A percentile compares a stretch with the other conserved stretches of the same genome.
Conservation (phyloP, 352 stramenopile species). For the Peronospora destructor region DNA sequence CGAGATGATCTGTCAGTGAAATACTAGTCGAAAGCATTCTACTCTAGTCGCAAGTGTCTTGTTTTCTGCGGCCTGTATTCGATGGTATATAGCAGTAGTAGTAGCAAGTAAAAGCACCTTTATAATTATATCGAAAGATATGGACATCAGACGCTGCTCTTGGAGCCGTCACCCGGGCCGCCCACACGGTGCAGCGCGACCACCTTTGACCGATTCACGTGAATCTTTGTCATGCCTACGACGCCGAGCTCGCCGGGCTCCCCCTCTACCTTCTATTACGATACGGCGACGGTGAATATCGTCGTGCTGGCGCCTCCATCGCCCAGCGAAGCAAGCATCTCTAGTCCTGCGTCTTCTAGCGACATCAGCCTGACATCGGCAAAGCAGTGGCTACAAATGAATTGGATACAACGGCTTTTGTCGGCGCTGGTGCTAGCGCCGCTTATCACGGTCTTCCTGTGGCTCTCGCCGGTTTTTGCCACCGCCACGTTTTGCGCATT, state of each 20-base stretch:
- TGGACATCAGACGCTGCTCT: too few species aligned
- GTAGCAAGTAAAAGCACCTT: too few species aligned
- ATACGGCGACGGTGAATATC: conserved; percentile 19
- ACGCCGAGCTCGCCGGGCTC: conserved; percentile 26
- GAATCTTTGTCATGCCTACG: conserved; percentile 9
- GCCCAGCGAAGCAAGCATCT: conserved; percentile 10
- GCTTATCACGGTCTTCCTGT: conserved; percentile 62
- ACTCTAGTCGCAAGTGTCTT: too few species aligned
- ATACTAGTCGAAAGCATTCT: too few species aligned
- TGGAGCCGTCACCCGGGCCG: conserved; percentile 7
- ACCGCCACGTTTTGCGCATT: conserved; percentile 64
- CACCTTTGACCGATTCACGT: conserved; percentile 4
- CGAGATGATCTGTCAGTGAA: too few species aligned
- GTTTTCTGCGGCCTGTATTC: too few species aligned
- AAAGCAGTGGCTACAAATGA: conserved; percentile 25
- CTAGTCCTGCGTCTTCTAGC: conserved; percentile 2
- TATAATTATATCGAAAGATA: too few species aligned
- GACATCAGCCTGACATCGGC: background rate
- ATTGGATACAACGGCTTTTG: conserved; percentile 54
- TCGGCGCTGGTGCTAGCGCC: conserved; percentile 50
- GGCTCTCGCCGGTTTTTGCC: conserved; percentile 52
- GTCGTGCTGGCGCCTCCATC: conserved; percentile 19
- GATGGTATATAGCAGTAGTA: too few species aligned
- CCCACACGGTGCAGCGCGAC: conserved; percentile 4
- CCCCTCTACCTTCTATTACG: conserved; percentile 27